Conservation (phyloP, 345 rosid genomes). For the Aegle marmelos region DNA sequence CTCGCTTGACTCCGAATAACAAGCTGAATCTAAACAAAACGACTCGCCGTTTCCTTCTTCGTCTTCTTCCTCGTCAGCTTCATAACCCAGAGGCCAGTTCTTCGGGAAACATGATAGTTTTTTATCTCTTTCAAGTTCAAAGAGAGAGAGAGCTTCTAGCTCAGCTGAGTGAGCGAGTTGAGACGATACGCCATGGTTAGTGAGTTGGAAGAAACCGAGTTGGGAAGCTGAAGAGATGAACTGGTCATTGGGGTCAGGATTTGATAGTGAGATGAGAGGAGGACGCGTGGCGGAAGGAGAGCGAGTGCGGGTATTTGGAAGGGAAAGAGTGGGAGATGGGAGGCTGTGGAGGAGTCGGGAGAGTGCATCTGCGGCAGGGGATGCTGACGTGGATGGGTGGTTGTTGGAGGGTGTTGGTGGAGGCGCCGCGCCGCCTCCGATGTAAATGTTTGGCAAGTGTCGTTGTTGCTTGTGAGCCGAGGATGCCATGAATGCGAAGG, state of each 20-base stretch:
- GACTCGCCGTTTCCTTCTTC: slow-evolving; percentile 40
- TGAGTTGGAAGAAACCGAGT: slow-evolving; percentile 58
- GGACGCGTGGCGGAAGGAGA: slow-evolving; percentile 28
- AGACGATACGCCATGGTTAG: slow-evolving; percentile 34
- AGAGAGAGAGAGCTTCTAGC: slow-evolving; percentile 48
- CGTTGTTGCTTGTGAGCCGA: slow-evolving; percentile 48
- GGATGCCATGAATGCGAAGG: slow-evolving; percentile 33
- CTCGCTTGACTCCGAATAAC: slow-evolving; percentile 35
- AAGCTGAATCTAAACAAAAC: slow-evolving; percentile 48
- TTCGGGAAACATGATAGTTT: slow-evolving; percentile 50
- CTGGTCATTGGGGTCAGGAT: slow-evolving; percentile 13
- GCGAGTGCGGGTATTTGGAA: slow-evolving; percentile 58
- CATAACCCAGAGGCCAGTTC: slow-evolving; percentile 79
- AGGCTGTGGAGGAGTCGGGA: slow-evolving; percentile 71
- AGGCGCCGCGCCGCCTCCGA: slow-evolving; percentile 64
- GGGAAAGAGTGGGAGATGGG: slow-evolving; percentile 60
- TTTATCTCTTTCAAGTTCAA: slow-evolving; percentile 36
- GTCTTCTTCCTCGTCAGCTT: slow-evolving; percentile 34
- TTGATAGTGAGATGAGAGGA: slow-evolving; percentile 41
- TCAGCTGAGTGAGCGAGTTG: slow-evolving; percentile 62
- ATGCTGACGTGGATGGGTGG: slow-evolving; percentile 33
- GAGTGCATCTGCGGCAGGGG: slow-evolving; percentile 51
- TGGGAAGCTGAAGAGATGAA: slow-evolving; percentile 43
- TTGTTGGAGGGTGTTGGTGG: slow-evolving; percentile 71
- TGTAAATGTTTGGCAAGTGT: slow-evolving; percentile 35